These are phyloP conservation scores for Monosporascus ibericus DNA, from an alignment of 2,329 filamentous ascomycete genomes.

Conservation along the genomic window DNA sequence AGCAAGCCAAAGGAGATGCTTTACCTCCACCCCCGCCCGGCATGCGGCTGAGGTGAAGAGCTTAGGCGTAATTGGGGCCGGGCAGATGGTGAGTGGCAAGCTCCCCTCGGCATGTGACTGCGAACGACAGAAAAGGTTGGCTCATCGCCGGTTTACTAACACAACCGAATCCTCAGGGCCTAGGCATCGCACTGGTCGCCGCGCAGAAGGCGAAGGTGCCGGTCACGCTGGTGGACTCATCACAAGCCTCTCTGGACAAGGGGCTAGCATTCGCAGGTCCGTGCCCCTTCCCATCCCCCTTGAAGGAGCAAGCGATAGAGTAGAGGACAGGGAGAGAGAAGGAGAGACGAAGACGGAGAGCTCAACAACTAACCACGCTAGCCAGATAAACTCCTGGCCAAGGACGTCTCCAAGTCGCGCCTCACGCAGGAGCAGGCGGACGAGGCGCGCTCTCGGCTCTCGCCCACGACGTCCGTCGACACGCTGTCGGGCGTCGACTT, in stretches of 20 bases:
- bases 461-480: slow-evolving; percentile 65
- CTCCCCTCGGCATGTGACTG: slow-evolving; percentile 29
- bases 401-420: slow-evolving; percentile 83
- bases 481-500: slow-evolving; percentile 83
- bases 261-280: slow-evolving; percentile 81
- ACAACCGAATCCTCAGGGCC: slow-evolving; percentile 53
- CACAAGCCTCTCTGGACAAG: slow-evolving; percentile 79
- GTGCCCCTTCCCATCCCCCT: slow-evolving; percentile 11
- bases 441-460: slow-evolving; percentile 63
- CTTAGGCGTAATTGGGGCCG: slow-evolving; percentile 86
- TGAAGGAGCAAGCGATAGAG: not conserved
- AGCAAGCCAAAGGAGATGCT: slow-evolving; percentile 46
- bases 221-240: slow-evolving; percentile 80
- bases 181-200: slow-evolving; percentile 93
- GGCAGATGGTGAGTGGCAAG: slow-evolving; percentile 74
- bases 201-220: slow-evolving; percentile 77
- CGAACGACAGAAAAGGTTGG: no score
- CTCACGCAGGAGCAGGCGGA: slow-evolving; percentile 79
- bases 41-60: slow-evolving; percentile 71
- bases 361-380: not conserved
- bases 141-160: slow-evolving; percentile 1
- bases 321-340: not conserved
- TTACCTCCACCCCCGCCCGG: slow-evolving; percentile 61
- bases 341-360: not conserved
- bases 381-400: slow-evolving; percentile 82